phyloP scores from a whole-genome alignment of 768 basidiomycete genomes.

The Phylloporus scabripes region DNA sequence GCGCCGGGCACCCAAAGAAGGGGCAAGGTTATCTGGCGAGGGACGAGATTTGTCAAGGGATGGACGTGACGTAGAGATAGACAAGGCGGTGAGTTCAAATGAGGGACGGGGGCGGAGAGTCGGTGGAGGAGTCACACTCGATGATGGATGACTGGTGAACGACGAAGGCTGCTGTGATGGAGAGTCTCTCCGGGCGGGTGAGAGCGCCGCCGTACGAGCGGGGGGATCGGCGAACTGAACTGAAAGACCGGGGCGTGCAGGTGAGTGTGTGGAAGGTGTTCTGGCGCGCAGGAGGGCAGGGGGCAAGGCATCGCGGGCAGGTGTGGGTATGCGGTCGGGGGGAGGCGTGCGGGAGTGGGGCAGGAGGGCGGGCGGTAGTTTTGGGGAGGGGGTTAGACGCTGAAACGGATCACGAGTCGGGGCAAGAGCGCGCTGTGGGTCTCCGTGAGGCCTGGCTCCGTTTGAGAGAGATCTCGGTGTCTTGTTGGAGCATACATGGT shows the following conservation, averaged over 20 bases:
- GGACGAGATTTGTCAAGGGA: constrained; percentile 14
- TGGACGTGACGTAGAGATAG: constrained; percentile 8
- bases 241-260: constrained; percentile 10
- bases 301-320: constrained; percentile 14
- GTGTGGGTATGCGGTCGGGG: constrained; percentile 12
- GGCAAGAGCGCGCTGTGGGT: constrained; percentile 4
- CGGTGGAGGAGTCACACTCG: constrained; percentile 9
- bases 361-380: background rate
- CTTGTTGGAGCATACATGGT: constrained; percentile 59
- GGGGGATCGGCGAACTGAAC: constrained; percentile 8
- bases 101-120: constrained; percentile 10
- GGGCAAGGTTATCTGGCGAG: constrained; percentile 16
- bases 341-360: background rate
- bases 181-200: constrained; percentile 14
- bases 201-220: constrained; percentile 13
- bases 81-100: constrained; percentile 17
- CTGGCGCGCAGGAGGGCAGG: constrained; percentile 13
- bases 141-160: constrained; percentile 2
- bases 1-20: constrained; percentile 9
- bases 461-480: constrained; percentile 23
- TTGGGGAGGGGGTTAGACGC: constrained; percentile 16
- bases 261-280: constrained; percentile 18
- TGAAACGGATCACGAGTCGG: constrained; percentile 25
- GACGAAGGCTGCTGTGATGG: constrained; percentile 6
- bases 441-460: constrained; percentile 9